phyloP scores from a whole-genome alignment of 306 rosid genomes.

The Adenanthera pavonina region DNA sequence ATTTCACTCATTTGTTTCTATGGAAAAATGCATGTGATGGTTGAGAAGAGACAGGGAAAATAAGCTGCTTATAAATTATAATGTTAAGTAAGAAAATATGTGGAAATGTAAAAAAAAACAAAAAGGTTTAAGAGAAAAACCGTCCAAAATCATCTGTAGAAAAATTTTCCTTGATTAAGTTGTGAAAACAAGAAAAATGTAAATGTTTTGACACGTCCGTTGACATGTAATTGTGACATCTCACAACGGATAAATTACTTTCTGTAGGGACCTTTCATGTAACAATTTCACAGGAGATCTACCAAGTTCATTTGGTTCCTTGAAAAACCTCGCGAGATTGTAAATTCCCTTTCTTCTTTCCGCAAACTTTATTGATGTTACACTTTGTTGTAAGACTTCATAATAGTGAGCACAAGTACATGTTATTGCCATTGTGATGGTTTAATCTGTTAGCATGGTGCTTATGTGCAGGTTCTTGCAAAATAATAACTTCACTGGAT shows the following conservation, averaged over 20 bases:
- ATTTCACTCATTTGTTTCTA: slow-evolving; percentile 3
- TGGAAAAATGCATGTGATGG: neutral
- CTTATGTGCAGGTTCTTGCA: slow-evolving; percentile 73
- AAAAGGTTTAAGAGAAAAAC: slow-evolving; percentile 14
- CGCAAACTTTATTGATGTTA: slow-evolving; percentile 25
- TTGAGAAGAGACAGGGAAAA: slow-evolving; percentile 2
- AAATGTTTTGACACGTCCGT: slow-evolving; percentile 10
- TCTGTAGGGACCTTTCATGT: slow-evolving; percentile 80
- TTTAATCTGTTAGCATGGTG: slow-evolving; percentile 20
- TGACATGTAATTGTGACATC: slow-evolving; percentile 25
- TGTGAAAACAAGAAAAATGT: neutral
- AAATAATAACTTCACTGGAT: slow-evolving; percentile 81
- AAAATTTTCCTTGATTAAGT: neutral
- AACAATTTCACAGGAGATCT: slow-evolving; percentile 88
- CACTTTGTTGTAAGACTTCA: neutral
- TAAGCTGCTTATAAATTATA: neutral
- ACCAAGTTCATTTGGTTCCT: slow-evolving; percentile 88
- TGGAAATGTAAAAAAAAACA: neutral
- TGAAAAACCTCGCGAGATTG: slow-evolving; percentile 69
- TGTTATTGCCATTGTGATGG: slow-evolving; percentile 27
- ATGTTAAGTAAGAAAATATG: neutral
- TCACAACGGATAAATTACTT: slow-evolving; percentile 33
- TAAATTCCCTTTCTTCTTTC: slow-evolving; percentile 46
- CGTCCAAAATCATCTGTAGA: neutral
- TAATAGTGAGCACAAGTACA: neutral